phyloP scores from a whole-genome alignment of 2,329 filamentous ascomycete genomes.

The Albifimbria verrucaria region DNA sequence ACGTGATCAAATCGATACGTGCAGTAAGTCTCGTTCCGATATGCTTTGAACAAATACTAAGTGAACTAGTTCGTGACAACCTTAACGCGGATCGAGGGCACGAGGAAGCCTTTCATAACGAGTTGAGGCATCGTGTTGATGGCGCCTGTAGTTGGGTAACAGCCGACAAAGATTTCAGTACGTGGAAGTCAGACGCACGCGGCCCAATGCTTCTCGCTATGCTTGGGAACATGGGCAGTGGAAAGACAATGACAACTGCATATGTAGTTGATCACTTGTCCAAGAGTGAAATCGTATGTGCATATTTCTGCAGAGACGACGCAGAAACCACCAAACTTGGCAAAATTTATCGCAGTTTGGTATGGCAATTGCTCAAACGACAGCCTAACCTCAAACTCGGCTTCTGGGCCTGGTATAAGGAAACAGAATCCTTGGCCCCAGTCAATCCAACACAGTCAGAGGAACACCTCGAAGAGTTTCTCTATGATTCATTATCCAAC shows the following conservation, averaged over 20 bases:
- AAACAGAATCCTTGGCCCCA: not conserved
- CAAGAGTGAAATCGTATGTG: conserved; percentile 1
- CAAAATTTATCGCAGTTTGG: conserved; percentile 5
- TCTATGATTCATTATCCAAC: not conserved
- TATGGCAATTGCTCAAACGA: conserved; percentile 5
- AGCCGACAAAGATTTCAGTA: not conserved
- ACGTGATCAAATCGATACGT: conserved; percentile 1
- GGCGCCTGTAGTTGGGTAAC: conserved; percentile 6
- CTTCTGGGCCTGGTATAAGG: not conserved
- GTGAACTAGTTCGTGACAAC: conserved; percentile 4
- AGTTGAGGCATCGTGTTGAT: conserved; percentile 3
- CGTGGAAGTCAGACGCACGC: conserved; percentile 3
- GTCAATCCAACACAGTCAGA: conserved; percentile 1
- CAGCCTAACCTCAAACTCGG: conserved; percentile 1
- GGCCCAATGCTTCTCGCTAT: conserved; percentile 1
- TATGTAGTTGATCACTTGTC: conserved; percentile 5
- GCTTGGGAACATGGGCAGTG: conserved; percentile 7
- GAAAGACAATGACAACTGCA: conserved; percentile 7
- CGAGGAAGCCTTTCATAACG: conserved; percentile 4
- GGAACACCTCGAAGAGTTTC: not conserved
- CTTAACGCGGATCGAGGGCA: conserved; percentile 5
- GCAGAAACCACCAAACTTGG: conserved; percentile 5
- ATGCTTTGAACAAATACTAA: too few relatives aligned
- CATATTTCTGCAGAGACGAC: conserved; percentile 7
- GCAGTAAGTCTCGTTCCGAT: not conserved